Evolutionary conservation across 495 filamentous ascomycete genomes (phyloP), one percentile per base, ranked within the genome.

Genomic region (Chaetomium tenue): DNA sequence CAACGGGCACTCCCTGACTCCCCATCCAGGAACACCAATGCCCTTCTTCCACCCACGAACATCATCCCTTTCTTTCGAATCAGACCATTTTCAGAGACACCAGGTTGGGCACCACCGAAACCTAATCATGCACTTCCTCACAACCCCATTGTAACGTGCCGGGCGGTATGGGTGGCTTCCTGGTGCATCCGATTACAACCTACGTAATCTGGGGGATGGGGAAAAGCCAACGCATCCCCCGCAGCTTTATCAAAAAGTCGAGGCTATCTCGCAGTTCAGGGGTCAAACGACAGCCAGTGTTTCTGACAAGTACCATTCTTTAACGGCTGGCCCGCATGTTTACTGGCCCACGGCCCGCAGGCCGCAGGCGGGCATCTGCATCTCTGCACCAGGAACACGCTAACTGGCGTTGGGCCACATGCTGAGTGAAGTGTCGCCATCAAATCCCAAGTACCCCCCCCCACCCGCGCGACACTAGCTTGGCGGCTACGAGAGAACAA

Each of bases 401-500:
- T 37, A 37, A 30, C 6, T 30, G 28, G 6, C 28, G 28, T 30
- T 30, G 6, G 28, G 33, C 37, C 55, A 39, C 5, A 22, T 40
- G 30, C 55, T 44, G 55, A 37, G 5, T 52, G 48, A 44, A 15
- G 42, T 37, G 23, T 40, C 18, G 37, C 7, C 25, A 13, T 48
- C 57, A 16, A 48, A 33, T 30, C 7, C 18, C 42, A 25, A 40
- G 46, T 2, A 30, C 28, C 28, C 28, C 3, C 28, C 33, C 55
- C 9, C 30, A n/a, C 33, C 33, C 13, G 15, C 28, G 3, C 18
- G 26, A 2, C 53, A 12, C 26, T 16, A 15, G 20, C 42, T 28
- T 23, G 47, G 59, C 58, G 64, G 58, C 44, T 62, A 62, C 47
- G 12, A 62, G 52, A 42, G 22, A 18, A 4, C 13, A 54, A 44